These are phyloP conservation scores for Pythium guiyangense DNA, from an alignment of 352 stramenopile species.

Conservation along the genomic window DNA sequence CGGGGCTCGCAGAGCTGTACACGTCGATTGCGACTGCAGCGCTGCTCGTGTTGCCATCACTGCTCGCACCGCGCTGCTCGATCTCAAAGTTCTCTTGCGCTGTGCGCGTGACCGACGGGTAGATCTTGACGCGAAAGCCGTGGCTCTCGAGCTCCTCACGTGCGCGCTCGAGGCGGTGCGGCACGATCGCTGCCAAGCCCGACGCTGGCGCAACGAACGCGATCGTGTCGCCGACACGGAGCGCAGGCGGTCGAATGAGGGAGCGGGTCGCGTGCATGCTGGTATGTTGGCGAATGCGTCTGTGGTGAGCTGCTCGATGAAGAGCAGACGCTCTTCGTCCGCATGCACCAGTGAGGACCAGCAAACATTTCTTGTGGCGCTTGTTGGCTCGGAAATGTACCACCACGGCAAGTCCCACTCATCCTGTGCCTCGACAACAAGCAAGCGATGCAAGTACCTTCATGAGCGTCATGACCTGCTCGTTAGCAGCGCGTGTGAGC, in stretches of 20 bases:
- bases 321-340: no score
- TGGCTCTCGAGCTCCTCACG: slow-evolving; percentile 22
- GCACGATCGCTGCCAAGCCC: slow-evolving; percentile 31
- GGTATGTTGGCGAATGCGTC: not conserved
- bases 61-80: slow-evolving; percentile 4
- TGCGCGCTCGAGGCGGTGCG: slow-evolving; percentile 39
- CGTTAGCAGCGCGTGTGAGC: no score
- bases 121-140: slow-evolving; percentile 45
- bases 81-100: slow-evolving; percentile 25
- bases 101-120: slow-evolving; percentile 27
- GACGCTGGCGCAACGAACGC: slow-evolving; percentile 48
- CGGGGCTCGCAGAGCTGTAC: slow-evolving; percentile 48
- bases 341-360: no score
- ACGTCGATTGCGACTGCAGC: slow-evolving; percentile 2
- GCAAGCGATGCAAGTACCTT: no score
- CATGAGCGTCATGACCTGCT: no score
- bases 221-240: slow-evolving; percentile 37
- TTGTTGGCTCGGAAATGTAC: no score
- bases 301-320: no score
- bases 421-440: no score
- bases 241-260: slow-evolving; percentile 16
- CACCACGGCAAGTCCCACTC: no score
- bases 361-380: no score
- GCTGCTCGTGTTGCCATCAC: not conserved
- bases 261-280: not conserved